Evolutionary conservation across 371 early-diverging fungal species (phyloP).

Genomic region (Circinella umbellata): DNA sequence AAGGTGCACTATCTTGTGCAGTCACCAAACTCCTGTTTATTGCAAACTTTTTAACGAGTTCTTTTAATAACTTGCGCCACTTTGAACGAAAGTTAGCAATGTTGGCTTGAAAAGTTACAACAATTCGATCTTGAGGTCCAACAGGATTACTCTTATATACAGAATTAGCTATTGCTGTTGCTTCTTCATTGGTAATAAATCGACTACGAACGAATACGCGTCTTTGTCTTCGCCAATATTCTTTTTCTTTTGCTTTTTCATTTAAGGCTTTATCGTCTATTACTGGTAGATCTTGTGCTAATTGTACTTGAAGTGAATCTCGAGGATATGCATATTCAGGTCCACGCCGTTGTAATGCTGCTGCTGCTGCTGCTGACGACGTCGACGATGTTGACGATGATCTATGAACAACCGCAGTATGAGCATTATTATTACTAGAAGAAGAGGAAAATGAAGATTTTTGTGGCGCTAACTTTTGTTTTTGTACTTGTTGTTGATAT

Average conservation of each 20-base stretch:
- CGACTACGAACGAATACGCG: slow-evolving; percentile 44
- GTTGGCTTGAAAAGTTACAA: slow-evolving; percentile 23
- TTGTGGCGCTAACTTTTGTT: background rate
- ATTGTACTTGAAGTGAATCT: slow-evolving; percentile 21
- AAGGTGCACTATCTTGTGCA: slow-evolving; percentile 3
- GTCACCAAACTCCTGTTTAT: slow-evolving; percentile 3
- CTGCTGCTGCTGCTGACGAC: background rate
- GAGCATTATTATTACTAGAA: too few species aligned
- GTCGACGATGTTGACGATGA: background rate
- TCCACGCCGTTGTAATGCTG: slow-evolving; percentile 14
- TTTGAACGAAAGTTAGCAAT: slow-evolving; percentile 30
- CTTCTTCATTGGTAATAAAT: slow-evolving; percentile 42
- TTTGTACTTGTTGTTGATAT: background rate
- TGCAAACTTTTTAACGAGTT: slow-evolving; percentile 10
- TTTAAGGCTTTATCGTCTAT: slow-evolving; percentile 17
- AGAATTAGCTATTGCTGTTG: slow-evolving; percentile 24
- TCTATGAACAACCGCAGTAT: too few species aligned
- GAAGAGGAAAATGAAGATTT: background rate
- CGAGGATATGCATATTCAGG: slow-evolving; percentile 27
- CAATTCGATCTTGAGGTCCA: slow-evolving; percentile 18
- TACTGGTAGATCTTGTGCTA: slow-evolving; percentile 22
- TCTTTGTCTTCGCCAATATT: slow-evolving; percentile 43
- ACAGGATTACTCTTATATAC: slow-evolving; percentile 26
- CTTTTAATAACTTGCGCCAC: slow-evolving; percentile 27
- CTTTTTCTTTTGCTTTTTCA: slow-evolving; percentile 32